Percentiles rank a stretch among this genome's conserved stretches.
These are phyloP conservation scores for Penicillium corylophilum DNA, from an alignment of 2,329 filamentous ascomycete species.

Conservation along the genomic window DNA sequence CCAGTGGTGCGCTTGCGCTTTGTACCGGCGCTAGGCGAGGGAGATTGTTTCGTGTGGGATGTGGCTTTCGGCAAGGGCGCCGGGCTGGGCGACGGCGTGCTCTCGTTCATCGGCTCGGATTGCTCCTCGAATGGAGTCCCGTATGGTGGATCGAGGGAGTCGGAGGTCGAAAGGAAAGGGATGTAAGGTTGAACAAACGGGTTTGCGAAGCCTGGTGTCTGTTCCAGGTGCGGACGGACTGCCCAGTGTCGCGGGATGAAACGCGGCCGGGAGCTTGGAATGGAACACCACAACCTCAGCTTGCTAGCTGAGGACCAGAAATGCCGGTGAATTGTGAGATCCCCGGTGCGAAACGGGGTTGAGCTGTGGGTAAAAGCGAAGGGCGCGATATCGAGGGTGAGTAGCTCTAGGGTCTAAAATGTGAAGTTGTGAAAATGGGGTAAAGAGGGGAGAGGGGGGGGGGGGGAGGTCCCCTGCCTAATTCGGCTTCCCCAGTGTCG, in stretches of 20 bases:
- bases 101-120: conserved; percentile 27
- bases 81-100: conserved; percentile 39
- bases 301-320: conserved; percentile 26
- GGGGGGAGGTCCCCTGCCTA: no score
- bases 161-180: not conserved
- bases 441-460: conserved; percentile 3
- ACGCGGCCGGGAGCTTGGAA: conserved; percentile 25
- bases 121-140: conserved; percentile 1
- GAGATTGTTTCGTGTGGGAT: conserved; percentile 25
- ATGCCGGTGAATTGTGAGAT: conserved; percentile 13
- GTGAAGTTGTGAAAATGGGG: not conserved
- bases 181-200: not conserved
- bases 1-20: conserved; percentile 57
- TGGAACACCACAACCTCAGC: conserved; percentile 27
- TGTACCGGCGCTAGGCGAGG: conserved; percentile 42
- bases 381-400: not conserved
- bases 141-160: not conserved
- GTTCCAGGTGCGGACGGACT: conserved; percentile 13
- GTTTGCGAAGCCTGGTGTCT: conserved; percentile 4
- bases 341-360: not conserved
- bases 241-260: conserved; percentile 18
- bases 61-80: conserved; percentile 29
- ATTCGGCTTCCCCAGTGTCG: conserved; percentile 9
- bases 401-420: not conserved
- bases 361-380: not conserved